Conservation (phyloP, 257 asterid genomes). For the Ilex aquifolium region DNA sequence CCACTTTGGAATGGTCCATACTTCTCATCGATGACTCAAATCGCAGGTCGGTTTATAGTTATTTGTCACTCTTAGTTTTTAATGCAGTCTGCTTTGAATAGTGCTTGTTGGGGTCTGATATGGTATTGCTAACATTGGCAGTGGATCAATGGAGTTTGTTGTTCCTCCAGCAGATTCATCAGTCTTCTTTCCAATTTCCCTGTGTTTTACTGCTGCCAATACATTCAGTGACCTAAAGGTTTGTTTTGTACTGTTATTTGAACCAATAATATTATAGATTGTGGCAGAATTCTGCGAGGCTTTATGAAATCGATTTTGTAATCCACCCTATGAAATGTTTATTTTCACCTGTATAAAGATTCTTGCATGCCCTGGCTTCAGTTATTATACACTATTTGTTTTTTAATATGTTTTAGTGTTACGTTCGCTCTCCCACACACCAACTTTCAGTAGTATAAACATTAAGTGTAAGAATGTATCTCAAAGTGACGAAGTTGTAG, state of each 20-base stretch:
- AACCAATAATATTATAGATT: no score
- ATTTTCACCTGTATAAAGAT: no score
- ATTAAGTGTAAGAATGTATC: no score
- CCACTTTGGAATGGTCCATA: constrained; percentile 86
- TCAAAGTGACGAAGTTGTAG: no score
- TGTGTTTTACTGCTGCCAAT: constrained; percentile 58
- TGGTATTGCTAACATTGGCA: constrained; percentile 23
- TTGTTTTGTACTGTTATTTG: constrained; percentile 5
- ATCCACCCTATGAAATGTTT: no score
- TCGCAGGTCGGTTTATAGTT: constrained; percentile 62
- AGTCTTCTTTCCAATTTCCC: constrained; percentile 77
- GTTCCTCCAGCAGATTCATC: constrained; percentile 77
- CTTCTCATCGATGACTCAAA: constrained; percentile 80
- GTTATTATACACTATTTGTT: no score
- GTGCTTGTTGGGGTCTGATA: constrained; percentile 16
- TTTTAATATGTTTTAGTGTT: no score
- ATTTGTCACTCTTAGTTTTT: constrained; percentile 5
- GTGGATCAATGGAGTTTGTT: constrained; percentile 88
- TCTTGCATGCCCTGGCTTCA: no score
- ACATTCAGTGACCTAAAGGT: constrained; percentile 88
- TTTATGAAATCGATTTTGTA: no score
- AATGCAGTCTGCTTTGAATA: background rate
- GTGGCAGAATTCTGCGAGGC: no score
- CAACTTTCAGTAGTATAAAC: no score
- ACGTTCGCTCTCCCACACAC: no score